Evolutionary conservation across 2,329 filamentous ascomycete genomes (phyloP).

Genomic region (Penicillium sumatraense): DNA sequence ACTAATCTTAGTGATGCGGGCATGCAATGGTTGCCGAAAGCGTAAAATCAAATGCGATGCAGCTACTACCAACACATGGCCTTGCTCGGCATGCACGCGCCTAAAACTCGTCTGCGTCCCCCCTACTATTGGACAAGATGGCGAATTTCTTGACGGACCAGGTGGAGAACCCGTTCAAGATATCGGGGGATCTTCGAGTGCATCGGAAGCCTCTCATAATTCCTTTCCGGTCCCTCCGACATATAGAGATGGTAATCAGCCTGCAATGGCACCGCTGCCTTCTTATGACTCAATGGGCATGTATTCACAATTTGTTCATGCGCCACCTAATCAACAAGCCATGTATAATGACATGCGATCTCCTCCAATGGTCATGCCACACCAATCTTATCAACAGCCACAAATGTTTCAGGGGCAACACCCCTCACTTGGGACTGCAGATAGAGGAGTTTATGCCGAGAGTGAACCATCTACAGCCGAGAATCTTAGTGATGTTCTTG

Average conservation of each 20-base stretch:
- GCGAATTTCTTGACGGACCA: constrained; percentile 45
- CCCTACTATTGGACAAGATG: constrained; percentile 78
- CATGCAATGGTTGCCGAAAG: constrained; percentile 91
- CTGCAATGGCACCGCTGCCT: constrained; percentile 47
- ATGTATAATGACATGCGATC: constrained; percentile 38
- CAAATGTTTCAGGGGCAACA: constrained; percentile 32
- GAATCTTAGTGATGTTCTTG: constrained; percentile 78
- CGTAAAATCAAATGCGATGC: constrained; percentile 99
- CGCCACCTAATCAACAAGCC: constrained; percentile 30
- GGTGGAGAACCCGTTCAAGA: constrained; percentile 31
- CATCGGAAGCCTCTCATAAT: constrained; percentile 55
- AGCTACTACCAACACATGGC: constrained; percentile 96
- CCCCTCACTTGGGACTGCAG: constrained; percentile 33
- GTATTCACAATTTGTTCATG: constrained; percentile 44
- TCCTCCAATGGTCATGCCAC: constrained; percentile 36
- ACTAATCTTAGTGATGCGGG: constrained; percentile 78
- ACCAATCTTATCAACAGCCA: constrained; percentile 35
- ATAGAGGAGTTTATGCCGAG: constrained; percentile 59
- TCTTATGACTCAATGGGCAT: constrained; percentile 52
- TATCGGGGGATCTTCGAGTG: constrained; percentile 35
- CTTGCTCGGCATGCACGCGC: constrained; percentile 89
- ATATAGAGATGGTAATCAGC: constrained; percentile 54
- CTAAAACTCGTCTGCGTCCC: constrained; percentile 92
- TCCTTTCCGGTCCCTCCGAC: constrained; percentile 58
- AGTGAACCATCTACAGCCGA: constrained; percentile 70